Conservation (phyloP, 139 green algal species). For the Coelastrella sp. region DNA sequence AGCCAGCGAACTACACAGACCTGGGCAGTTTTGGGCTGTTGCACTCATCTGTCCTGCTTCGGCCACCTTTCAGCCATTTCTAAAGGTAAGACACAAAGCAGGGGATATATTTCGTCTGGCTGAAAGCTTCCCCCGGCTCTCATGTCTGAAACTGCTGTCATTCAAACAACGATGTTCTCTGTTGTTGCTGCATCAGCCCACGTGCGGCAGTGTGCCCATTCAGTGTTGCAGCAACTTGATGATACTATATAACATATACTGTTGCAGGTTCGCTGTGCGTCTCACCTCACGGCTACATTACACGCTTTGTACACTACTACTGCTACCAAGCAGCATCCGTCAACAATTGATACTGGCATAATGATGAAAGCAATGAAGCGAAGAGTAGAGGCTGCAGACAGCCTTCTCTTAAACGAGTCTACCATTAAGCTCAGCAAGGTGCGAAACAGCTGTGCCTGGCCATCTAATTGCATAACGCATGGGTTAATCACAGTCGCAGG, state of each 20-base stretch:
- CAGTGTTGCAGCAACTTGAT: not conserved
- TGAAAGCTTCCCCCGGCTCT: too few species aligned
- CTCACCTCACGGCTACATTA: too few species aligned
- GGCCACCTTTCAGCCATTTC: constrained; percentile 22
- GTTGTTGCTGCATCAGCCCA: not conserved
- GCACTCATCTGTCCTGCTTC: not conserved
- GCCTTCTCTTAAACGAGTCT: not conserved
- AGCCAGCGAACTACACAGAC: constrained; percentile 27
- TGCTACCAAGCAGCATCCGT: too few species aligned
- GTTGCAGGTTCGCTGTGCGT: not conserved
- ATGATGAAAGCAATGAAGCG: not conserved
- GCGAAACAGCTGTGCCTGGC: not conserved
- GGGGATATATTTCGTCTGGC: not conserved
- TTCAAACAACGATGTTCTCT: not conserved
- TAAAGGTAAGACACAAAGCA: constrained; percentile 1
- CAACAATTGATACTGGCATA: not conserved
- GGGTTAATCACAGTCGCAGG: too few species aligned
- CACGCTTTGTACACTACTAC: too few species aligned
- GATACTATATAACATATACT: not conserved
- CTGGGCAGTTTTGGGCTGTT: not conserved
- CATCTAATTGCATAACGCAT: too few species aligned
- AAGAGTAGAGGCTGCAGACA: constrained; percentile 14
- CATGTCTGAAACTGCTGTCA: too few species aligned
- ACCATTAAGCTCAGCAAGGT: not conserved
- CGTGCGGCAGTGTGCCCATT: not conserved